phyloP scores from a whole-genome alignment of 2,329 filamentous ascomycete species.

The Pezizomycotina sp. region DNA sequence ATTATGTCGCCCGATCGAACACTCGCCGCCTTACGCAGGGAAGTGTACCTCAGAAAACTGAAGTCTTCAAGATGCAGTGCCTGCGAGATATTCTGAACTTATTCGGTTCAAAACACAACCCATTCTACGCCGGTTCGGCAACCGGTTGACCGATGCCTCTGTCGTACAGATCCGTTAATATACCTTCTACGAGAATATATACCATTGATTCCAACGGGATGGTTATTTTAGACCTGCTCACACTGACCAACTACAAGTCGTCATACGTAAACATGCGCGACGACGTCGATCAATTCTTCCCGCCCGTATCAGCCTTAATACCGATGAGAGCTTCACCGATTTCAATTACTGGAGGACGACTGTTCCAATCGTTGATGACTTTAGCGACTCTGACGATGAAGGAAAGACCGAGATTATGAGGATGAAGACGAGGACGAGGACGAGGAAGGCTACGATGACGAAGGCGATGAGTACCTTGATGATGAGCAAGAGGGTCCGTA shows the following conservation, averaged over 20 bases:
- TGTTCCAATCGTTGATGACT: conserved; percentile 71
- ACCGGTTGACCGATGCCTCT: conserved; percentile 93
- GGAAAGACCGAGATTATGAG: conserved; percentile 35
- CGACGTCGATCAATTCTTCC: conserved; percentile 95
- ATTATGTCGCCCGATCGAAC: conserved; percentile 91
- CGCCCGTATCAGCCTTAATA: conserved; percentile 74
- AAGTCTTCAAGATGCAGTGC: conserved; percentile 99
- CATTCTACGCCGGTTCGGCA: conserved; percentile 94
- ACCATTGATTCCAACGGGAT: conserved; percentile 98
- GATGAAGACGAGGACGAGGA: conserved; percentile 37
- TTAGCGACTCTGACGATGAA: conserved; percentile 63
- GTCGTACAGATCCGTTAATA: conserved; percentile 89
- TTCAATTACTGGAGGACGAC: conserved; percentile 91
- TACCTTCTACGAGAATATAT: conserved; percentile 85
- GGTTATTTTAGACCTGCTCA: conserved; percentile 76
- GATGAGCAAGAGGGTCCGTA: conserved; percentile 35
- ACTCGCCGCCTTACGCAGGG: conserved; percentile 68
- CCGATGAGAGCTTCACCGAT: conserved; percentile 88
- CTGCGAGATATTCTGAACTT: conserved; percentile 82
- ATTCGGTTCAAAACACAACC: conserved; percentile 58
- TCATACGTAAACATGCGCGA: conserved; percentile 96
- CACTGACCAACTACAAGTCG: conserved; percentile 85
- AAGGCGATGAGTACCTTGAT: conserved; percentile 33
- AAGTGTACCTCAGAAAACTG: conserved; percentile 90
- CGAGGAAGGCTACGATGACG: conserved; percentile 36